phyloP scores from a whole-genome alignment of 1,284 basidiomycete genomes.

The Fomitopsis palustris region DNA sequence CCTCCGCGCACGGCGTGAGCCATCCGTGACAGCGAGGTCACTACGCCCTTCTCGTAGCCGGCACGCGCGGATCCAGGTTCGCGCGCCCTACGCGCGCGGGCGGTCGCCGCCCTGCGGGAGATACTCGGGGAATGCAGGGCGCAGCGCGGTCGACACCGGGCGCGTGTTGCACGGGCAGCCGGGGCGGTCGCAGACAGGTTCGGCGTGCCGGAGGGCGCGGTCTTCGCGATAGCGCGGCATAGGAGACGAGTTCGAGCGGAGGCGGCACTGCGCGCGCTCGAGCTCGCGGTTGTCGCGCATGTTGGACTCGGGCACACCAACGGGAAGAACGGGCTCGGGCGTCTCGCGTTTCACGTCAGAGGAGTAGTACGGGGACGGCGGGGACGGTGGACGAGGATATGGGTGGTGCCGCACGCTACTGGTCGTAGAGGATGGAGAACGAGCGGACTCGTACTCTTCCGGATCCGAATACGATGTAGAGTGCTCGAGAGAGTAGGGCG shows the following conservation, averaged over 20 bases:
- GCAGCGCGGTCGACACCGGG: conserved; percentile 9
- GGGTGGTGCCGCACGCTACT: not conserved
- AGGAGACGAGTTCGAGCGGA: conserved; percentile 8
- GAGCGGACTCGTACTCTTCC: not conserved
- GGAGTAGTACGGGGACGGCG: not conserved
- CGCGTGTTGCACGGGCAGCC: conserved; percentile 6
- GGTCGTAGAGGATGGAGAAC: not conserved
- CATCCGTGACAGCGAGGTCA: not conserved
- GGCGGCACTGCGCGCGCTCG: conserved; percentile 1
- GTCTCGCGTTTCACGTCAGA: not conserved
- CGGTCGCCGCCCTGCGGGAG: not conserved
- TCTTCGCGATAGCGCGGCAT: conserved; percentile 4
- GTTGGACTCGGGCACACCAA: conserved; percentile 6
- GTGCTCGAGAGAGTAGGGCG: not conserved
- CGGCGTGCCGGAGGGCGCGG: not conserved
- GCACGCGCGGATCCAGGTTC: not conserved
- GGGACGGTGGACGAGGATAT: not conserved
- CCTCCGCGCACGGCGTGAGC: no score
- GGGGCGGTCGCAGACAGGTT: conserved; percentile 1
- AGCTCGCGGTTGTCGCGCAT: not conserved
- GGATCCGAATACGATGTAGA: not conserved
- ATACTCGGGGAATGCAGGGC: conserved; percentile 11
- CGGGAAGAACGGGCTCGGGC: not conserved
- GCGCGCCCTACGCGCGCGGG: not conserved
- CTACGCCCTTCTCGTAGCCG: not conserved